Percentiles rank a stretch among this genome's conserved stretches.
These are phyloP conservation scores for Zangia roseola DNA, from an alignment of 768 basidiomycete genomes.

Conservation along the genomic window DNA sequence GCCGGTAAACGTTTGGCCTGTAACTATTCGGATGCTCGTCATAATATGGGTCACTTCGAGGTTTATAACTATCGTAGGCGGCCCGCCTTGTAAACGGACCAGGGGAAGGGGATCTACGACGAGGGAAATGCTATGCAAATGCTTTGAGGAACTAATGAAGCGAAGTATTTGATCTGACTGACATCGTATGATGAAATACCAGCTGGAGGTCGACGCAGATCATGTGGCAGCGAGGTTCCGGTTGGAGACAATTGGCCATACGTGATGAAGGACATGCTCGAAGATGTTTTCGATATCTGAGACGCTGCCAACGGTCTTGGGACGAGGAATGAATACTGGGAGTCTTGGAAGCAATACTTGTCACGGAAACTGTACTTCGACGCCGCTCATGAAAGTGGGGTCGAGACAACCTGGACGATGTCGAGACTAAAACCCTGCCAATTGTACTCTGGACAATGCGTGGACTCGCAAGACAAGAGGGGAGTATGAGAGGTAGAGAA, in stretches of 20 bases:
- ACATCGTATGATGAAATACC: conserved; percentile 31
- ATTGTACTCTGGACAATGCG: conserved; percentile 6
- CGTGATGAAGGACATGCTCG: conserved; percentile 27
- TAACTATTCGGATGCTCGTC: conserved; percentile 44
- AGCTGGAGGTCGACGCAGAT: conserved; percentile 28
- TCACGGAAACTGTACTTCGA: conserved; percentile 1
- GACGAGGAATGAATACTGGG: conserved; percentile 1
- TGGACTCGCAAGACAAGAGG: conserved; percentile 14
- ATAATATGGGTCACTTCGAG: conserved; percentile 38
- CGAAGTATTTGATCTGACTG: conserved; percentile 25
- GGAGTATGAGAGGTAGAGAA: conserved; percentile 22
- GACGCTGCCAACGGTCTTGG: conserved; percentile 6
- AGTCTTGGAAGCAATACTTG: conserved; percentile 4
- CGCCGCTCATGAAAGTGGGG: conserved; percentile 4
- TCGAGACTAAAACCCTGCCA: conserved; percentile 4
- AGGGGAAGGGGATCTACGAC: conserved; percentile 52
- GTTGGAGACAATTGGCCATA: conserved; percentile 28
- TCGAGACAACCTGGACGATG: conserved; percentile 2
- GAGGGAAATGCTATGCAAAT: conserved; percentile 27
- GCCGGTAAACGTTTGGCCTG: conserved; percentile 39
- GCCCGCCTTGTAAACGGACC: conserved; percentile 42
- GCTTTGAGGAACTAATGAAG: conserved; percentile 17
- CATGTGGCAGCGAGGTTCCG: conserved; percentile 22
- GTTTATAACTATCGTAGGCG: conserved; percentile 53
- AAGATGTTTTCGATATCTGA: conserved; percentile 3